Base-by-base conservation (phyloP, 2,329 filamentous ascomycete species). In the Nemania bipapillata region DNA sequence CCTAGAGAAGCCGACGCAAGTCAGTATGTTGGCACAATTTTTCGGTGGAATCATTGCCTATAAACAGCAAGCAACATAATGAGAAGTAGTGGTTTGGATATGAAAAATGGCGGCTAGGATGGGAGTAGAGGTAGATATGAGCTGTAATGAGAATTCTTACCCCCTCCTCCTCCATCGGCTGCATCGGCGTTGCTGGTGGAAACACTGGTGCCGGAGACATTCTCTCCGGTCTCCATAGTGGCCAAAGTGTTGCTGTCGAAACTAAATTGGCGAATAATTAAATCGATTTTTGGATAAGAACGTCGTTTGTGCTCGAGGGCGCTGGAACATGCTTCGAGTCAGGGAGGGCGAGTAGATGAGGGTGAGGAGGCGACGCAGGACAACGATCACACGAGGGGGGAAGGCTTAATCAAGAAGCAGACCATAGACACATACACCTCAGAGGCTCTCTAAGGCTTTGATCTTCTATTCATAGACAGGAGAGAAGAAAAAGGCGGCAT, bases 1-100 rank as follows among this genome's bases (percentile, higher is more conserved):
- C 58, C 70, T 66, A 63, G 20, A 1, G 8, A 58, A 56, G 28
- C 45, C 50, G 49, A 20, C 24, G 49, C 32, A 64, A 57, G 15
- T 30, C 35, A n/a, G 30, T 45, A 15, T 50, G 45, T 72, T 40
- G 68, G 71, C 52, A 35, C 42, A 32, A 6, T 32, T 56, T 11
- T 15, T 55, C 24, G 9, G 55, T 9, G 12, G 4, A 12, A 28
- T 57, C 15, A 20, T 28, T 26, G 7, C n/a, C 55, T 6, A 35
- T 22, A 57, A n/a, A 11, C 17, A 32, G 42, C 26, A 4, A 17
- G 53, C 3, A 32, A 22, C 6, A 12, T n/a, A 22, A 22, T 22
- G 11, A 28, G 20, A 42, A 11, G 26, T 40, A 15, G 40, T 8
- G 1, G 45, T n/a, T 20, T n/a, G 35, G 40, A 30, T 35, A 26